Evolutionary conservation across 352 stramenopile genomes (phyloP).

Genomic region (Pythium coloratum): DNA sequence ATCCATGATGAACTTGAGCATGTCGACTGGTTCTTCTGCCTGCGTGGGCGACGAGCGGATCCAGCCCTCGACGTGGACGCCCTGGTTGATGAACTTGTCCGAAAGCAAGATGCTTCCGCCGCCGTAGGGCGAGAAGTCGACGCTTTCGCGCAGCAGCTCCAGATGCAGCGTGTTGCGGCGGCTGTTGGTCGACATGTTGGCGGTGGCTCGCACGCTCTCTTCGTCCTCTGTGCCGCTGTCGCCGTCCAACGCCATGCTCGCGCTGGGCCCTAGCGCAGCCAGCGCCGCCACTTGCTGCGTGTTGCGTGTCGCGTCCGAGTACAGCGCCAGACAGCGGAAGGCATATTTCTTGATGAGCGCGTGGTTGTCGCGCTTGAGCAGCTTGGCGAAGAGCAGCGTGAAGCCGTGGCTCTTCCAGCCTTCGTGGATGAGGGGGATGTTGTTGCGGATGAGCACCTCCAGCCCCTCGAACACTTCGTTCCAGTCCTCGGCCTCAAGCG

Average conservation of each 20-base stretch:
- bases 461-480: slow-evolving; percentile 87
- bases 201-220: slow-evolving; percentile 36
- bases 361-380: slow-evolving; percentile 86
- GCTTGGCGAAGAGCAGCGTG: slow-evolving; percentile 80
- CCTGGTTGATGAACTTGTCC: slow-evolving; percentile 83
- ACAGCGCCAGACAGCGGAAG: slow-evolving; percentile 82
- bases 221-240: slow-evolving; percentile 51
- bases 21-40: slow-evolving; percentile 85
- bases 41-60: slow-evolving; percentile 77
- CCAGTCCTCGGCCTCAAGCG: slow-evolving; percentile 85
- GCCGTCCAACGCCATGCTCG: slow-evolving; percentile 40
- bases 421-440: slow-evolving; percentile 60
- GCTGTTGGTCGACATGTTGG: slow-evolving; percentile 34
- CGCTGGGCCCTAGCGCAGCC: background rate
- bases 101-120: slow-evolving; percentile 78
- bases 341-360: slow-evolving; percentile 90
- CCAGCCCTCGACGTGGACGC: slow-evolving; percentile 84
- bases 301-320: slow-evolving; percentile 75
- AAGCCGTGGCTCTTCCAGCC: slow-evolving; percentile 85
- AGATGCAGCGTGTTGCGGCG: slow-evolving; percentile 70
- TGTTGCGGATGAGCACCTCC: slow-evolving; percentile 80
- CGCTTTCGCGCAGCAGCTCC: slow-evolving; percentile 76
- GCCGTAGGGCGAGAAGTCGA: slow-evolving; percentile 86
- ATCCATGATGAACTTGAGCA: slow-evolving; percentile 90
- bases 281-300: slow-evolving; percentile 61